Evolutionary conservation across 495 filamentous ascomycete species (phyloP).

Genomic region (Articulospora tetracladia): DNA sequence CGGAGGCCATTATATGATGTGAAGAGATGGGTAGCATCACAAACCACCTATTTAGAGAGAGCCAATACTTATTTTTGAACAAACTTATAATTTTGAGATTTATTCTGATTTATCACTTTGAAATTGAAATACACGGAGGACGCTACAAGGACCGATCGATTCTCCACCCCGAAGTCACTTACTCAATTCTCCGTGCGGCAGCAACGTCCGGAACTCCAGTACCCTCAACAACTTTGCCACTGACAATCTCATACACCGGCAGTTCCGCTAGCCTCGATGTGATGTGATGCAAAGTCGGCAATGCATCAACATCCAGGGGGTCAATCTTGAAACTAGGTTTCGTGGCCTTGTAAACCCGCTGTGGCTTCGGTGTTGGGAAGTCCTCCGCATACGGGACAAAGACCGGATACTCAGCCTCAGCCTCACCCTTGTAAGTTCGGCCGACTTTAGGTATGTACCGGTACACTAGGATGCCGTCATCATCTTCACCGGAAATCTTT

Average conservation of each 20-base stretch:
- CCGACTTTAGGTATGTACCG: conserved; percentile 19
- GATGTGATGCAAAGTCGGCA: conserved; percentile 55
- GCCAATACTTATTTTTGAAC: too few relatives aligned
- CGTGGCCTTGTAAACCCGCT: conserved; percentile 24
- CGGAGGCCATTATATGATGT: conserved; percentile 30
- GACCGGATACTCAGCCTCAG: conserved; percentile 20
- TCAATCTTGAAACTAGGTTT: conserved; percentile 29
- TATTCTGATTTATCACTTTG: too few relatives aligned
- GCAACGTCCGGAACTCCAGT: conserved; percentile 44
- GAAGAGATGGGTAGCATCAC: too few relatives aligned
- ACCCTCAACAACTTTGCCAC: conserved; percentile 46
- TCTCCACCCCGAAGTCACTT: not conserved
- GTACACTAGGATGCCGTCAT: conserved; percentile 20
- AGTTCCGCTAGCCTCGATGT: conserved; percentile 45
- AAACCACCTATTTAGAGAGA: too few relatives aligned
- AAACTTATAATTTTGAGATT: too few relatives aligned
- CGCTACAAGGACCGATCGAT: too few relatives aligned
- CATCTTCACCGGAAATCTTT: conserved; percentile 26
- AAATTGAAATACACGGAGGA: too few relatives aligned
- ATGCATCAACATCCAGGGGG: conserved; percentile 38
- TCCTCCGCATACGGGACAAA: conserved; percentile 33
- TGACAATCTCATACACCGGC: conserved; percentile 48
- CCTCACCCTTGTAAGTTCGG: conserved; percentile 17
- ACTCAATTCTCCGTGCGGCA: conserved; percentile 39
- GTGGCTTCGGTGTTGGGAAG: not conserved